Conservation (phyloP, 305 asterid genomes). For the Fraxinus baroniana region DNA sequence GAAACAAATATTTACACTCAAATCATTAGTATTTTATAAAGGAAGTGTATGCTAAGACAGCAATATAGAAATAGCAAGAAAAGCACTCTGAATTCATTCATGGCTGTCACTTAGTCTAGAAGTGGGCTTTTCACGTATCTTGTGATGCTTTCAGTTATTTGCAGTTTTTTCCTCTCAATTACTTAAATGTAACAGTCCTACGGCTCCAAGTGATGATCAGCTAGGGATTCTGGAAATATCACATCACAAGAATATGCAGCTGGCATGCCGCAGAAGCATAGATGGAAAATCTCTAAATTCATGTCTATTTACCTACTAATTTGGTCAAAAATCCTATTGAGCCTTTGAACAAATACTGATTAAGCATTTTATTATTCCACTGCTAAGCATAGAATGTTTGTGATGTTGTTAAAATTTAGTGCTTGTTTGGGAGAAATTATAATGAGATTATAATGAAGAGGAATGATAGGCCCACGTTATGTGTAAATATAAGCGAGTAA, state of each 20-base stretch:
- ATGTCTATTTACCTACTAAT: not conserved
- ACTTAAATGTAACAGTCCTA: constrained; percentile 1
- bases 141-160: not conserved
- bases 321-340: constrained; percentile 1
- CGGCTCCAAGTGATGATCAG: constrained; percentile 5
- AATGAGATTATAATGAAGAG: not conserved
- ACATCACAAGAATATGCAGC: constrained; percentile 8
- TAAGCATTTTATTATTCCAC: not conserved
- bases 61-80: not conserved
- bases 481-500: not conserved
- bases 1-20: not conserved
- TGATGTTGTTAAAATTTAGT: not conserved
- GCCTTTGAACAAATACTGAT: not conserved
- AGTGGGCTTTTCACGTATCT: not conserved
- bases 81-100: not conserved
- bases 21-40: not conserved
- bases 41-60: not conserved
- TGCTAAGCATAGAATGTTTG: not conserved
- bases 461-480: not conserved
- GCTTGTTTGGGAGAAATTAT: not conserved
- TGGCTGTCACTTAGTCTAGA: not conserved
- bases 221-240: not conserved
- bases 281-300: not conserved
- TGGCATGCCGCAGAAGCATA: not conserved
- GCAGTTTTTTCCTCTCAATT: not conserved